Percentiles rank a stretch among this genome's conserved stretches.
phyloP scores from a whole-genome alignment of 2,329 filamentous ascomycete genomes.

The Trichoderma arundinaceum region DNA sequence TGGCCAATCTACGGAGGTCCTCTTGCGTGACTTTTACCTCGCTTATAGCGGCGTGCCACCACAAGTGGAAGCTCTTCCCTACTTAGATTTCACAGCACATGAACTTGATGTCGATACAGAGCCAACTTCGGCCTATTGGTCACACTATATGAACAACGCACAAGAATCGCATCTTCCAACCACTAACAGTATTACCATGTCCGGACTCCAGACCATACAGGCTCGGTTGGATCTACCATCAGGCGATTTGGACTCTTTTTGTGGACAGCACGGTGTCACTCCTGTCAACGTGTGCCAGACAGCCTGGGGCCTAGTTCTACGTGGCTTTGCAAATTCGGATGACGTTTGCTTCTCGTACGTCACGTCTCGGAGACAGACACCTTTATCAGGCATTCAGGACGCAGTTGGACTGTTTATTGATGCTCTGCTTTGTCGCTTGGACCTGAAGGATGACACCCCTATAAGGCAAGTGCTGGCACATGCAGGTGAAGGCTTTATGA shows the following conservation, averaged over 20 bases:
- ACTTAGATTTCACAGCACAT: too few species aligned
- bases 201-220: too few species aligned
- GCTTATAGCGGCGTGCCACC: neutral
- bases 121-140: too few species aligned
- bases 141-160: too few species aligned
- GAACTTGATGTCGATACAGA: too few species aligned
- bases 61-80: too few species aligned
- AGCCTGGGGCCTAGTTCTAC: neutral
- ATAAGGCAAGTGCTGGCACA: too few species aligned
- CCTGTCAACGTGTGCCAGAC: neutral
- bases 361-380: neutral
- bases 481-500: too few species aligned
- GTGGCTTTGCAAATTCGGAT: neutral
- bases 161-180: too few species aligned
- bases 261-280: neutral
- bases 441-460: neutral
- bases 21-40: slow-evolving; percentile 27
- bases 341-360: neutral
- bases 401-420: neutral
- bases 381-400: neutral
- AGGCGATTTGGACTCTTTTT: neutral
- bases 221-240: too few species aligned
- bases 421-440: neutral
- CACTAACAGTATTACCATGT: too few species aligned
- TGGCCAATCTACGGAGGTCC: slow-evolving; percentile 27